A percentile compares a stretch with the other conserved stretches of the same genome.
Evolutionary conservation across 495 filamentous ascomycete genomes (phyloP).

Genomic region (Neurospora tetrasperma): DNA sequence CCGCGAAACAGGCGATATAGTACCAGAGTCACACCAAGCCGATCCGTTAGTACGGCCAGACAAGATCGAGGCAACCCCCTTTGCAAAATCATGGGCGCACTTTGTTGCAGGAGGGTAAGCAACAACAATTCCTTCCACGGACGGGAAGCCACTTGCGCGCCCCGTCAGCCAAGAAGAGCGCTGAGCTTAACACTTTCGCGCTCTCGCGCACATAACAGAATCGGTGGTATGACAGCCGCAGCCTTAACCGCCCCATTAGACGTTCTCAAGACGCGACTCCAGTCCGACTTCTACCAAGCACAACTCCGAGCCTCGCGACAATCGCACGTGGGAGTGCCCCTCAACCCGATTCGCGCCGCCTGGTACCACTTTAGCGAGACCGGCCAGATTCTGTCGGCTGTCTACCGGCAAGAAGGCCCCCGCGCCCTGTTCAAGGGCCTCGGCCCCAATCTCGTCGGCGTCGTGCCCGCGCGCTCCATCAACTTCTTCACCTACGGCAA

Average conservation of each 20-base stretch:
- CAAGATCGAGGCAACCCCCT: constrained; percentile 31
- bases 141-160: constrained; percentile 1
- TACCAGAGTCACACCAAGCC: constrained; percentile 32
- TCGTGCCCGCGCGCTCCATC: constrained; percentile 75
- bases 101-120: constrained; percentile 78
- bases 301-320: constrained; percentile 43
- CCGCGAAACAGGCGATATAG: constrained; percentile 49
- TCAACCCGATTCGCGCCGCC: constrained; percentile 37
- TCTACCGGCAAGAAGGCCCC: constrained; percentile 69
- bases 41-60: constrained; percentile 21
- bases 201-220: constrained; percentile 31
- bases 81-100: constrained; percentile 78
- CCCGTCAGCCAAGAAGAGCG: background rate
- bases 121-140: background rate
- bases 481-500: constrained; percentile 89
- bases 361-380: constrained; percentile 65
- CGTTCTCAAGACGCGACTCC: constrained; percentile 80
- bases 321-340: constrained; percentile 24
- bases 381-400: constrained; percentile 65
- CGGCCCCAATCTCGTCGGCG: constrained; percentile 76
- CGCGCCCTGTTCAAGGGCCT: constrained; percentile 82
- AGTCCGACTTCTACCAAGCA: constrained; percentile 82
- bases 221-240: constrained; percentile 81
- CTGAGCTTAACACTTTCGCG: background rate
- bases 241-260: constrained; percentile 82